phyloP scores from a whole-genome alignment of 2,329 filamentous ascomycete species.

The Juglanconis sp. region DNA sequence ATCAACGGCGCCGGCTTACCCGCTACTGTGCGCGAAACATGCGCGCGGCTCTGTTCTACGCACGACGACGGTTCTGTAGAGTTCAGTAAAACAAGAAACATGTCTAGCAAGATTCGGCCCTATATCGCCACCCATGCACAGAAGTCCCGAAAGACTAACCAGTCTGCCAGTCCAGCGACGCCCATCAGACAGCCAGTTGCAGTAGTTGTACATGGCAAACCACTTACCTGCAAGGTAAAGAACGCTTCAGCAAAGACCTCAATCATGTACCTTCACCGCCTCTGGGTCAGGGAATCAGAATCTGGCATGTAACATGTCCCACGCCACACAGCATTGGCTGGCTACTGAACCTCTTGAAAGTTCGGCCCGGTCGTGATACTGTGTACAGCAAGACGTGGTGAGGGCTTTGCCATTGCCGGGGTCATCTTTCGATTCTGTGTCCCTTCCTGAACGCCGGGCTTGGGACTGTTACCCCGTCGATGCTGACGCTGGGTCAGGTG shows the following conservation, averaged over 20 bases:
- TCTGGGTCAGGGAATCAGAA: not conserved
- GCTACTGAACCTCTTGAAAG: not conserved
- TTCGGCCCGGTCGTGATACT: not conserved
- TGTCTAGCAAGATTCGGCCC: not conserved
- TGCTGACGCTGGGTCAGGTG: not conserved
- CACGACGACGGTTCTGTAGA: too few relatives aligned
- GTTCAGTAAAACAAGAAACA: not conserved
- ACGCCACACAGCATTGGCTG: not conserved
- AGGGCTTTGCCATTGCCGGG: not conserved
- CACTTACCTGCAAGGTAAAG: not conserved
- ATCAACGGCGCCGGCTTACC: too few relatives aligned
- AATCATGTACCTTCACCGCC: not conserved
- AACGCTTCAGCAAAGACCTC: not conserved
- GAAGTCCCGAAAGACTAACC: not conserved
- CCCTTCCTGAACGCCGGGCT: too few relatives aligned
- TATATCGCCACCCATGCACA: not conserved
- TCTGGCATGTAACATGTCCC: constrained; percentile 5
- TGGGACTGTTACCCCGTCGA: not conserved
- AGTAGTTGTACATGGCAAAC: not conserved
- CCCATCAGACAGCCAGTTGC: not conserved
- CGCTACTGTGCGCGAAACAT: too few relatives aligned
- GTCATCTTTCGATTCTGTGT: not conserved
- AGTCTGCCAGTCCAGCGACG: too few relatives aligned
- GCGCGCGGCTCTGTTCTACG: too few relatives aligned
- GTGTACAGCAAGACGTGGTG: not conserved